These are phyloP conservation scores for Paspalum notatum DNA, from an alignment of 176 grass and related monocot genomes.

Conservation along the genomic window DNA sequence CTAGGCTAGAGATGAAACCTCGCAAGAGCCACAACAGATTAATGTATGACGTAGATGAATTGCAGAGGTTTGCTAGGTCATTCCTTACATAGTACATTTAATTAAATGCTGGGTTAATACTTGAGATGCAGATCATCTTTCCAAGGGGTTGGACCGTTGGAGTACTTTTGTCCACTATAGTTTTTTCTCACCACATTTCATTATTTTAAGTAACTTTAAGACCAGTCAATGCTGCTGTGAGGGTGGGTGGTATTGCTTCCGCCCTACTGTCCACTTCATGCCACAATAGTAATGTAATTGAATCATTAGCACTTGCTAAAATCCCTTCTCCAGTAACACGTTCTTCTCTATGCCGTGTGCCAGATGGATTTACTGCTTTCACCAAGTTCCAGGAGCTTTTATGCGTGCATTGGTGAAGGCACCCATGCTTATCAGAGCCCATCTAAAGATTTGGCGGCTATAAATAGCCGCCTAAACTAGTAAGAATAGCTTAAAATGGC, in stretches of 20 bases:
- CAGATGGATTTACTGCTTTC: conserved; percentile 88
- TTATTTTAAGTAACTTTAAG: conserved; percentile 15
- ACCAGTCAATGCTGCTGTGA: background rate
- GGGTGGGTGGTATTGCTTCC: background rate
- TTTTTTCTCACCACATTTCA: conserved; percentile 23
- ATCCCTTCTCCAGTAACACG: background rate
- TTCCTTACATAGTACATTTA: background rate
- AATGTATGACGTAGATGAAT: conserved; percentile 5
- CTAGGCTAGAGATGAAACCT: background rate
- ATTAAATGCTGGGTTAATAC: background rate
- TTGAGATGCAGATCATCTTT: background rate
- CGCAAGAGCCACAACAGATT: background rate
- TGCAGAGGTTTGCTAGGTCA: conserved; percentile 13
- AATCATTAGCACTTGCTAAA: conserved; percentile 9
- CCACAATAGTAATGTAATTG: background rate
- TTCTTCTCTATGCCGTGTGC: conserved; percentile 36
- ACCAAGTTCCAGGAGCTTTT: conserved; percentile 89
- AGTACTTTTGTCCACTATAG: background rate
- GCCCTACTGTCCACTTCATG: conserved; percentile 1
- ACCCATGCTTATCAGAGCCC: conserved; percentile 82
- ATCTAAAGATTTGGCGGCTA: conserved; percentile 80
- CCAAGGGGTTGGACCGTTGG: background rate
- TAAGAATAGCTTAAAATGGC: conserved; percentile 42
- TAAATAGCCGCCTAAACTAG: conserved; percentile 85
- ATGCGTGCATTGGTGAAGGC: conserved; percentile 96